phyloP scores from a whole-genome alignment of 2,329 filamentous ascomycete species.

The Verticillium dahliae region DNA sequence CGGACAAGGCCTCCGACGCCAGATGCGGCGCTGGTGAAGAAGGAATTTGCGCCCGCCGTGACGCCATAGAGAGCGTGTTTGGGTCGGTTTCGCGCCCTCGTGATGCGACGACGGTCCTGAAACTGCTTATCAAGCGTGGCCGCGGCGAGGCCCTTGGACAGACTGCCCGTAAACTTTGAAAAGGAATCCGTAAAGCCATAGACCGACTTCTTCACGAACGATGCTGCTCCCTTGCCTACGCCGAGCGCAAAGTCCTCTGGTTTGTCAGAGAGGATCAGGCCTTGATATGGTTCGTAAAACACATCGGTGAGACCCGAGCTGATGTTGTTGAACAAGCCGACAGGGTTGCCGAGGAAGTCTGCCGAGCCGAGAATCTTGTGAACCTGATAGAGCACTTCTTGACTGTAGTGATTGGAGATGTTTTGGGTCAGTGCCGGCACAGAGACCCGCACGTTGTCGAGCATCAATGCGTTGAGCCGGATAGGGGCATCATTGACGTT shows the following conservation, averaged over 20 bases:
- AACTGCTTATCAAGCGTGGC: constrained; percentile 98
- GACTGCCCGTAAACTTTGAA: constrained; percentile 93
- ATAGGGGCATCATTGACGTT: constrained; percentile 98
- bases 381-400: constrained; percentile 91
- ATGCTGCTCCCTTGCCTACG: constrained; percentile 93
- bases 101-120: constrained; percentile 92
- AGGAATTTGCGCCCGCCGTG: constrained; percentile 88
- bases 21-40: constrained; percentile 86
- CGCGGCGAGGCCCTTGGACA: constrained; percentile 92
- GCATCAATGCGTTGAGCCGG: constrained; percentile 83
- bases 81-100: constrained; percentile 82
- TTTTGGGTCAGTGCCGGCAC: constrained; percentile 77
- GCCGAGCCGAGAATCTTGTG: constrained; percentile 96
- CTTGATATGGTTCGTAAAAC: constrained; percentile 98
- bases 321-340: constrained; percentile 96
- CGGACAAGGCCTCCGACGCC: constrained; percentile 89
- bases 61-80: constrained; percentile 98
- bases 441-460: constrained; percentile 92
- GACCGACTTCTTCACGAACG: constrained; percentile 97
- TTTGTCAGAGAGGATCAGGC: constrained; percentile 89
- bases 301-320: constrained; percentile 96
- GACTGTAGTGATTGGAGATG: constrained; percentile 90
- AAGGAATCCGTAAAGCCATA: constrained; percentile 97
- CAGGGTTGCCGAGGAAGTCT: constrained; percentile 95
- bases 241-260: constrained; percentile 93